These are phyloP conservation scores for Lophiostoma macrostomum DNA, from an alignment of 495 filamentous ascomycete species.

Conservation along the genomic window DNA sequence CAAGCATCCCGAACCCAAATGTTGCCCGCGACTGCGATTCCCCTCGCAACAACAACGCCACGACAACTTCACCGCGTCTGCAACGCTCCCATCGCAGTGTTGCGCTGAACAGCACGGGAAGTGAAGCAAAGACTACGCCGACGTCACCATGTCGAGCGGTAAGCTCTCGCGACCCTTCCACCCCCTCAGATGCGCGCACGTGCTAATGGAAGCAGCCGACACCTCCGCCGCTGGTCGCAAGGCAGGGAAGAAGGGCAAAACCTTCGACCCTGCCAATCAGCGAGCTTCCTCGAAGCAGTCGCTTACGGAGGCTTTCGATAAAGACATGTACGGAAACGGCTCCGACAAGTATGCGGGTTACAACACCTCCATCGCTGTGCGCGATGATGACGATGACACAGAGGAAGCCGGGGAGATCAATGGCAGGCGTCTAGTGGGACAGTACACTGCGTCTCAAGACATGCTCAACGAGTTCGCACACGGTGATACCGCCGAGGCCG, in stretches of 20 bases:
- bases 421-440: conserved; percentile 79
- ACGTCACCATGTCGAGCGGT: no score
- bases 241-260: conserved; percentile 9
- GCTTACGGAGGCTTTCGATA: conserved; percentile 93
- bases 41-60: conserved; percentile 5
- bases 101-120: no score
- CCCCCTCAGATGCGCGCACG: no score
- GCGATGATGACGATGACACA: conserved; percentile 78
- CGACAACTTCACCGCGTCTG: conserved; percentile 9
- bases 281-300: conserved; percentile 79
- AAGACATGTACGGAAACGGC: conserved; percentile 75
- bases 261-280: conserved; percentile 25
- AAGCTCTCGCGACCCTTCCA: no score
- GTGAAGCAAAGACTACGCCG: no score
- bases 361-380: conserved; percentile 76
- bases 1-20: conserved; percentile 1
- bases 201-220: no score
- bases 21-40: neutral
- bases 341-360: conserved; percentile 87
- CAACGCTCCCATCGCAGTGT: no score
- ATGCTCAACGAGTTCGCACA: conserved; percentile 94
- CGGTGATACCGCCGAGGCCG: conserved; percentile 82
- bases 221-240: no score
- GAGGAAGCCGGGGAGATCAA: conserved; percentile 71
- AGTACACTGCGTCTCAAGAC: conserved; percentile 88